Evolutionary conservation across 2,329 filamentous ascomycete genomes (phyloP), one percentile per base, ranked within the genome.

Genomic region (Phyllosticta capitalensis): DNA sequence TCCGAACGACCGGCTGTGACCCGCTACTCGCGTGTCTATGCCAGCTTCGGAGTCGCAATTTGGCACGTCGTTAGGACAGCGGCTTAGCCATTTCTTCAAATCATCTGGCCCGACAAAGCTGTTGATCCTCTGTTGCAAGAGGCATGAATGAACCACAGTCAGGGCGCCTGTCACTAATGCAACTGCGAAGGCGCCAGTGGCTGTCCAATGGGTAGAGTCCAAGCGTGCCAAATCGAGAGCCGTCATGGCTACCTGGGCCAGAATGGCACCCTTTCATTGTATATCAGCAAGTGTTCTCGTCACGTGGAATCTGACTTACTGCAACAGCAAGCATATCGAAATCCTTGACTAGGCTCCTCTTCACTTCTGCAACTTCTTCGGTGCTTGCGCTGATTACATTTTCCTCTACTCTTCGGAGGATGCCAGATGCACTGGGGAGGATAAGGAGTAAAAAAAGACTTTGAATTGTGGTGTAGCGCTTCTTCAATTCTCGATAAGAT

Each of bases 221-320:
- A 65, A 20, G 3, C 30, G 19, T 1, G 51, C 53, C n/a, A 65
- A 54, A 1, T 58, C 61, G 1, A 65, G 30, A 9, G 59, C 60
- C 19, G 64, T 61, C 19, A 65, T 63, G 45, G 63, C 64, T 5
- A 65, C 61, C 59, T 65, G 64, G 2, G 62, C 63, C n/a, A 64
- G 58, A 48, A 65, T 65, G 12, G 63, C 64, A 17, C 58, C 64
- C 64, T 65, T n/a, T 50, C 14, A 3, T n/a, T n/a, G n/a, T 12
- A 22, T 14, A 33, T 54, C 21, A 54, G 28, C 9, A 9, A 14
- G 28, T n/a, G n/a, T n/a, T n/a, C 14, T 33, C 9, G 7, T 12
- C 14, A 9, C 21, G 14, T 54, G 22, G 10, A 19, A 38, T 5
- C 22, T 20, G 19, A 61, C 63, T 19, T 55, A 64, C 63, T 19